Percentiles rank a stretch among this genome's conserved stretches.
phyloP scores from a whole-genome alignment of 805 yeast genomes.

The Starmera quercuum region DNA sequence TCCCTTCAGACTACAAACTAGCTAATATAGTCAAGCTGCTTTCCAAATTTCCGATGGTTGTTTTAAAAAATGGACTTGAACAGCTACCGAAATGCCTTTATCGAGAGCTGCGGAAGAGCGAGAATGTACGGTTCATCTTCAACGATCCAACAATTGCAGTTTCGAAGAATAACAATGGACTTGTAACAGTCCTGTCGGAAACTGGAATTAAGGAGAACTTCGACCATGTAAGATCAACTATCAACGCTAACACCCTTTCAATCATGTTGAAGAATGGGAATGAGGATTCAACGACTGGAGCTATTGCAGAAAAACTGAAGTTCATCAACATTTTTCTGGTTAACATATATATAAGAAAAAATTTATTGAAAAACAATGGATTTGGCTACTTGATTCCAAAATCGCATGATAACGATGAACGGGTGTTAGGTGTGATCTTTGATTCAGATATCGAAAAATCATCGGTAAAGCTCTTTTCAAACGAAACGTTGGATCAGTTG shows the following conservation, averaged over 20 bases:
- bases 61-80: constrained; percentile 49
- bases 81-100: constrained; percentile 39
- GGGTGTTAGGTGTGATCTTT: constrained; percentile 78
- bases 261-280: constrained; percentile 13
- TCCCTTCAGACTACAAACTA: constrained; percentile 35
- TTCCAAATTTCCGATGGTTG: constrained; percentile 54
- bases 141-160: constrained; percentile 17
- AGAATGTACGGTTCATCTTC: constrained; percentile 34
- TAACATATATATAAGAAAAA: constrained; percentile 52
- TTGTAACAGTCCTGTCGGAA: not conserved
- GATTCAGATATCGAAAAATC: constrained; percentile 79
- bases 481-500: constrained; percentile 7
- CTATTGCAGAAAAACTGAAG: constrained; percentile 15
- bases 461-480: constrained; percentile 23
- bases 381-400: constrained; percentile 86
- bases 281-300: constrained; percentile 7
- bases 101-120: constrained; percentile 25
- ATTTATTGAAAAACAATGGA: constrained; percentile 45
- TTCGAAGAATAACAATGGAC: constrained; percentile 2
- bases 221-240: constrained; percentile 57
- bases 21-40: constrained; percentile 27
- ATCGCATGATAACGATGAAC: constrained; percentile 36
- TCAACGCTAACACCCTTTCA: constrained; percentile 36
- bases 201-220: constrained; percentile 14
- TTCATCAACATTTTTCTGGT: constrained; percentile 49